Base-by-base conservation (phyloP, 2,329 filamentous ascomycete genomes). In the Penicillium concentricum region DNA sequence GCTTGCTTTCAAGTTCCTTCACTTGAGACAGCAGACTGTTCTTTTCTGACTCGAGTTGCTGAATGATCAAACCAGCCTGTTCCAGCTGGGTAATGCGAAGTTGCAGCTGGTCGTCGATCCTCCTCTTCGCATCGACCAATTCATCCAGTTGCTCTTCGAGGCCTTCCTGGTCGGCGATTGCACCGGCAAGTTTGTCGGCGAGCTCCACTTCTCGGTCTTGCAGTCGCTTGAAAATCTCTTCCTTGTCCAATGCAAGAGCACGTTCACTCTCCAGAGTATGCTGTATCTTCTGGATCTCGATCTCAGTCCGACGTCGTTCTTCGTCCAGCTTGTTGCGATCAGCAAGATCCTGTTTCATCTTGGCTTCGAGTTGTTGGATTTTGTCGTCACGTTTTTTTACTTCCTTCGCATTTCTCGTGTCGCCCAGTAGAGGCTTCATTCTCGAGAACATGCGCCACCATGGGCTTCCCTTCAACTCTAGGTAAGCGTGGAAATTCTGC, bases 211-310 rank as follows among this genome's bases (percentile, higher is more conserved):
- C 94, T n/a, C 94, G 89, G 51, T 88, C 79, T 70, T 97, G 94
- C 22, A 99, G 81, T n/a, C 95, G 86, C 71, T 93, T 95, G 81
- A 97, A 99, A 58, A 99, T 99, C 69, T 99, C 94, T 71, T 99
- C 95, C 72, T 99, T 99, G 75, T 99, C 94, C 5, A 99, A 79
- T 1, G 94, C 94, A 41, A 99, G 81, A n/a, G 93, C 91, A 48
- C 94, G 87, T 75, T 99, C 95, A 63, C 92, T 96, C 73, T 99
- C 95, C 2, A 99, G 82, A 0, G 91, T 96, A 67, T 97, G 91
- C 71, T 97, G 92, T 45, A 97, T 90, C 32, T 90, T 87, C 64
- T 92, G 85, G 68, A 97, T 88, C 68, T 99, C 94, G 15, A 87
- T 81, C 65, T 97, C 90, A 2, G 91, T 90, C 59, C 92, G 89